A percentile compares a stretch with the other conserved stretches of the same genome.
phyloP scores from a whole-genome alignment of 106 monocot genomes.

The Dioscorea alata region DNA sequence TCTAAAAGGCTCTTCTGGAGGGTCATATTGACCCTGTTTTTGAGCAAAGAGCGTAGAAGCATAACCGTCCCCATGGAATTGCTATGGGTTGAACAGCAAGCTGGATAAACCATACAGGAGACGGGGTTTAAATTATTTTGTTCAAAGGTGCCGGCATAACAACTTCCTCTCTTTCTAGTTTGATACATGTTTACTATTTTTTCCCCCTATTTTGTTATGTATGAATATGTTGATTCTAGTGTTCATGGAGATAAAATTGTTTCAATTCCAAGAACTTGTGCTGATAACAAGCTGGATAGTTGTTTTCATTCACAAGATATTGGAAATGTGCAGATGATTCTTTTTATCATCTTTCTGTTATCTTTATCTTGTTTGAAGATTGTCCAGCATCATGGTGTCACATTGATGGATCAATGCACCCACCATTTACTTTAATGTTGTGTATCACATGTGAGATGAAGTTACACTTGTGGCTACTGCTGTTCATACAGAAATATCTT shows the following conservation, averaged over 20 bases:
- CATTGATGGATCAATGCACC: background rate
- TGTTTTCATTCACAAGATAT: slow-evolving; percentile 32
- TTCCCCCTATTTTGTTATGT: too few relatives aligned
- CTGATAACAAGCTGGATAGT: slow-evolving; percentile 15
- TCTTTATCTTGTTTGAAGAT: background rate
- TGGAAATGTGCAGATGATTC: slow-evolving; percentile 53
- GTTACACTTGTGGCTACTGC: background rate
- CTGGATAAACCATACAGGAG: background rate
- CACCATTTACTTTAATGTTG: background rate
- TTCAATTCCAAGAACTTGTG: background rate
- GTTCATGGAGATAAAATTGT: background rate
- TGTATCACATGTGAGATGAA: background rate
- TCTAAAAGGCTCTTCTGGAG: background rate
- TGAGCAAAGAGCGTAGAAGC: background rate
- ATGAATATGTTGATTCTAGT: too few relatives aligned
- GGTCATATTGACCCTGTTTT: slow-evolving; percentile 8
- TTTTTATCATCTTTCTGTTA: slow-evolving; percentile 8
- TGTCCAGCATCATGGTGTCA: background rate
- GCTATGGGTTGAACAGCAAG: background rate
- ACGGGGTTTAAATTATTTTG: background rate
- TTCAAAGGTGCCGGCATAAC: background rate
- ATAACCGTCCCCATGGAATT: background rate
- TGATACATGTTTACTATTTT: too few relatives aligned
- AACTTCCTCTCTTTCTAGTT: background rate
- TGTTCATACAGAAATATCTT: background rate